Evolutionary conservation across 2,329 filamentous ascomycete genomes (phyloP).

Genomic region (Penicillium sp.): DNA sequence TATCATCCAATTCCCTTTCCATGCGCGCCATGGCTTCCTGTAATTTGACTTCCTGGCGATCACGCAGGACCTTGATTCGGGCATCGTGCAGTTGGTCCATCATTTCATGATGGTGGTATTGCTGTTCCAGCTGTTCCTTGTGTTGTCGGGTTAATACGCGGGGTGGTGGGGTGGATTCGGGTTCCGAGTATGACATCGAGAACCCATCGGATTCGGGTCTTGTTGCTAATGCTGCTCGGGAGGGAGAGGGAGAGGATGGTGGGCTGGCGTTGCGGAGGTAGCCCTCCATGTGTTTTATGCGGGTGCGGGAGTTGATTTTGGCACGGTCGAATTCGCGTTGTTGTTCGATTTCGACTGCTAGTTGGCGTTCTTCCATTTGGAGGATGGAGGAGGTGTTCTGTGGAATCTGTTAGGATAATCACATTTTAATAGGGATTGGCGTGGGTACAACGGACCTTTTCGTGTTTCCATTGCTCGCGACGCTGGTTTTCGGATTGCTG

Average conservation of each 20-base stretch:
- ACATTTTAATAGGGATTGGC: too few species aligned
- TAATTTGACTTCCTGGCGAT: constrained; percentile 43
- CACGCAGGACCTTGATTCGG: constrained; percentile 47
- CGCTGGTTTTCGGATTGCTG: constrained; percentile 30
- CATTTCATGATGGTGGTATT: constrained; percentile 42
- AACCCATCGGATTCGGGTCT: constrained; percentile 16
- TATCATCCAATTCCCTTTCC: constrained; percentile 37
- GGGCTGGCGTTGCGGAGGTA: constrained; percentile 44
- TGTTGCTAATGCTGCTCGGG: constrained; percentile 15
- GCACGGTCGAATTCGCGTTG: constrained; percentile 44
- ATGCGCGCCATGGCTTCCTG: constrained; percentile 40
- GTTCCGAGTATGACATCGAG: constrained; percentile 21
- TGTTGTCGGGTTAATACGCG: constrained; percentile 42
- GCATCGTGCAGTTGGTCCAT: constrained; percentile 45
- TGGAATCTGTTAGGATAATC: background rate
- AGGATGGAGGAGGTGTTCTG: constrained; percentile 38
- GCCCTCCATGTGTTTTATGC: constrained; percentile 48
- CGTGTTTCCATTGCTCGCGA: constrained; percentile 36
- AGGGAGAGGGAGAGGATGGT: constrained; percentile 33
- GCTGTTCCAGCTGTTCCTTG: constrained; percentile 44
- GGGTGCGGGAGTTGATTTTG: constrained; percentile 42
- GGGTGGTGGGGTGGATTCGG: constrained; percentile 23
- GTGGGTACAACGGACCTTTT: constrained; percentile 32
- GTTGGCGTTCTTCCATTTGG: constrained; percentile 44
- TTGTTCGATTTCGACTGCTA: constrained; percentile 45